Evolutionary conservation across 2,329 filamentous ascomycete species (phyloP), one percentile per base, ranked within the genome.

Genomic region (Pestalotiopsis sp.): DNA sequence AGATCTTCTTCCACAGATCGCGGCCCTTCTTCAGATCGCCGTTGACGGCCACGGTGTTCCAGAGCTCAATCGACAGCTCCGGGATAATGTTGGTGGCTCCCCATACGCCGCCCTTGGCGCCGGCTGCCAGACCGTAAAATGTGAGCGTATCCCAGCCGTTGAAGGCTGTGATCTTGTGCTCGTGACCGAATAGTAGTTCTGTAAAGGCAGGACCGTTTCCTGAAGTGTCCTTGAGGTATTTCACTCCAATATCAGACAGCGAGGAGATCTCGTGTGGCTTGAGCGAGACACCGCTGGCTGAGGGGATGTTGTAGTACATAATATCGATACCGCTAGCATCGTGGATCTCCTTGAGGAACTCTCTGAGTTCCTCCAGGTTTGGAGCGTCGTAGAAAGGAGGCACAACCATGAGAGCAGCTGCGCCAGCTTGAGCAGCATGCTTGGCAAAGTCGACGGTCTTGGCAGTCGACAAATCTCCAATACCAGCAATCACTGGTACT

Each of bases 91-190:
- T 86, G 2, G 84, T 81, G 0, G 84, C 83, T 0, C 84, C 84
- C 84, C 84, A 86, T 1, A 86, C 82, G 3, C 81, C 83, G 3
- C 85, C 85, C 60, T 83, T 83, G 9, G 83, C 83, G 0, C 85
- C 85, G 0, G 84, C 84, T 0, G 82, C 83, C 11, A 87, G 75
- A 11, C 85, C 84, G 70, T 86, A 86, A 72, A 87, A 87, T 0
- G 85, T 87, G 17, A 87, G 75, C 0, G 84, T 86, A 68, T 87
- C 85, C 85, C 84, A 87, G 1, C 85, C 85, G 68, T 87, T 87
- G 73, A 87, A 85, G 0, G 82, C 78, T 1, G 83, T 86, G 69
- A 86, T 82, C 2, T 75, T 74, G 23, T 80, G 73, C 4, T 73
- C 72, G 36, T 72, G 68, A 66, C 78, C 78, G 70, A 86, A 86